Percentiles rank a stretch among this genome's conserved stretches.
These are phyloP conservation scores for Geotrichum fermentans DNA, from an alignment of 1,139 yeast species.

Conservation along the genomic window DNA sequence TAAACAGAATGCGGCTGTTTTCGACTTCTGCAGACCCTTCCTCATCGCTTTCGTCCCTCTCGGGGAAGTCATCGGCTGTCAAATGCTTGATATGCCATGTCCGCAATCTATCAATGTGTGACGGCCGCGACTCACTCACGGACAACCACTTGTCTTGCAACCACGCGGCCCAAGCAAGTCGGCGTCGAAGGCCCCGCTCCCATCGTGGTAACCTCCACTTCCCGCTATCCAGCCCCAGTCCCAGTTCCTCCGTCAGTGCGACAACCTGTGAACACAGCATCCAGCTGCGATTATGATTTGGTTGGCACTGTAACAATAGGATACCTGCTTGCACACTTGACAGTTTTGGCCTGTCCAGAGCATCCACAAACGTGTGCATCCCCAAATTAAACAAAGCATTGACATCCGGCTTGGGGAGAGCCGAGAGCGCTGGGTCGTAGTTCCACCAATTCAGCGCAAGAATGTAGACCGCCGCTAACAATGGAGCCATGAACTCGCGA, in stretches of 20 bases:
- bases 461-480: constrained; percentile 44
- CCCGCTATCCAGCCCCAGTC: constrained; percentile 78
- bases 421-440: constrained; percentile 32
- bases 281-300: constrained; percentile 66
- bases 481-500: constrained; percentile 44
- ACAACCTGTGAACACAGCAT: constrained; percentile 80
- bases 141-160: constrained; percentile 86
- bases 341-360: constrained; percentile 41
- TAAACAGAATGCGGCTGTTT: constrained; percentile 66
- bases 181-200: constrained; percentile 79
- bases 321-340: constrained; percentile 46
- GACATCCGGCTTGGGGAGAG: constrained; percentile 37
- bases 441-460: constrained; percentile 45
- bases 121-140: constrained; percentile 70
- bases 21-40: constrained; percentile 64
- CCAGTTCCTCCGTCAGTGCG: constrained; percentile 78
- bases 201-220: constrained; percentile 87
- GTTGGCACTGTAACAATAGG: constrained; percentile 39
- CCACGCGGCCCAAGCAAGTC: constrained; percentile 91
- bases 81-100: constrained; percentile 31
- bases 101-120: constrained; percentile 46
- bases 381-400: constrained; percentile 39
- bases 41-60: constrained; percentile 46
- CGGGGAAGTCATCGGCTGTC: constrained; percentile 35
- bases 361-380: constrained; percentile 39